phyloP scores from a whole-genome alignment of 352 stramenopile species.

The Globisporangium cystogenes region DNA sequence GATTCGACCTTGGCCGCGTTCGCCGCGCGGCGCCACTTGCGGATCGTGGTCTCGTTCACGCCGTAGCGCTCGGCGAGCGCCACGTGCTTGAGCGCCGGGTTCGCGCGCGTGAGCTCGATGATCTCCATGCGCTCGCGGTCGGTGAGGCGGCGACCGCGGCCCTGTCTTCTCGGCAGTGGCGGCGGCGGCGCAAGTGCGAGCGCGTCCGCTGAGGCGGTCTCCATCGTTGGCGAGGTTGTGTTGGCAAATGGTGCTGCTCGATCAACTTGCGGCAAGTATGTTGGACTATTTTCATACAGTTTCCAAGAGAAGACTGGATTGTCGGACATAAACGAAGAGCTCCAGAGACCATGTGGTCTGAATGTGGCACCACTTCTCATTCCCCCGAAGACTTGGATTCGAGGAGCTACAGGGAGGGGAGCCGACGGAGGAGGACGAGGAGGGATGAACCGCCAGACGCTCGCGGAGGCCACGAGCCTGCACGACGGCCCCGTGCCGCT shows the following conservation, averaged over 20 bases:
- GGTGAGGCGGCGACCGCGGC: conserved; percentile 38
- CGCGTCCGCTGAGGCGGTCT: not conserved
- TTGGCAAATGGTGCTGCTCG: too few species aligned
- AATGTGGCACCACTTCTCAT: too few species aligned
- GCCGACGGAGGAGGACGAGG: not conserved
- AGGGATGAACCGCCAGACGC: conserved; percentile 71
- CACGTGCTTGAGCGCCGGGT: conserved; percentile 42
- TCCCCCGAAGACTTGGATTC: not conserved
- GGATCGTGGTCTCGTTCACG: conserved; percentile 59
- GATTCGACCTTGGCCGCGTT: conserved; percentile 35
- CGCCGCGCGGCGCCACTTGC: conserved; percentile 34
- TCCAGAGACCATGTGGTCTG: too few species aligned
- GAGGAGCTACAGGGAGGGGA: not conserved
- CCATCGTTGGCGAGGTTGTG: too few species aligned
- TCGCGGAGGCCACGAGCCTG: conserved; percentile 79
- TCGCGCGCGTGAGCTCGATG: conserved; percentile 38
- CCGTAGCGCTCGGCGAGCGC: conserved; percentile 39
- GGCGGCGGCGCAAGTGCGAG: not conserved
- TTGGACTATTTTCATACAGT: not conserved
- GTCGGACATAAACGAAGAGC: not conserved
- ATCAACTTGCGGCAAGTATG: not conserved
- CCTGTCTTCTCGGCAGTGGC: conserved; percentile 22
- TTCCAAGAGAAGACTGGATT: not conserved
- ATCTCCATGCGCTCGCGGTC: conserved; percentile 64
- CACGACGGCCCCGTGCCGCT: conserved; percentile 76